These are phyloP conservation scores for Leishmania martiniquensis DNA, from an alignment of 208 protist genomes.

Conservation along the genomic window DNA sequence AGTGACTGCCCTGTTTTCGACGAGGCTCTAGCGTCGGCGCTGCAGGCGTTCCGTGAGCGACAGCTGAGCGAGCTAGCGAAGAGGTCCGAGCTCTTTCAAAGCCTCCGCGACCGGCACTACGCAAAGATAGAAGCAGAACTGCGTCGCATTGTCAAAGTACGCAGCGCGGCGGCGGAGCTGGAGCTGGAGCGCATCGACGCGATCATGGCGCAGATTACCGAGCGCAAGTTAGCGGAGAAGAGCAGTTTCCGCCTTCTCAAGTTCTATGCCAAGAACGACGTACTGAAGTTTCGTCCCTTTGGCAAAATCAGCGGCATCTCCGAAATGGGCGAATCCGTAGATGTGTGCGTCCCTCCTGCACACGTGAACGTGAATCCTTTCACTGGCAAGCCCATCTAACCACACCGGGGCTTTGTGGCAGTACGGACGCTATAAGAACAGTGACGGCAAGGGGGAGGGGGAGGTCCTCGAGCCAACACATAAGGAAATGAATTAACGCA, in stretches of 20 bases:
- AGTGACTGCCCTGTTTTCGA: conserved; percentile 83
- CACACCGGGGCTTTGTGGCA: neutral
- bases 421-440: neutral
- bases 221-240: conserved; percentile 79
- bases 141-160: conserved; percentile 64
- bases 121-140: conserved; percentile 62
- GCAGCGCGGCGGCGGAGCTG: conserved; percentile 39
- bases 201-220: conserved; percentile 53
- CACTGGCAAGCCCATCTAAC: conserved; percentile 38
- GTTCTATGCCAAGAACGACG: conserved; percentile 89
- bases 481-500: neutral
- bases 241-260: conserved; percentile 77
- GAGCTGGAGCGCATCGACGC: conserved; percentile 62
- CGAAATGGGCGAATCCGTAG: conserved; percentile 78
- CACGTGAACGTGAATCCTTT: conserved; percentile 89
- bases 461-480: too few species aligned
- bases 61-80: conserved; percentile 62
- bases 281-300: conserved; percentile 78
- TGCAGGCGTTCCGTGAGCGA: conserved; percentile 78
- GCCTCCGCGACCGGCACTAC: conserved; percentile 47
- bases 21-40: conserved; percentile 44
- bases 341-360: conserved; percentile 78
- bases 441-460: too few species aligned
- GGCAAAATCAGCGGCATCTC: conserved; percentile 90
- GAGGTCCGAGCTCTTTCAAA: conserved; percentile 60